phyloP scores from a whole-genome alignment of 192 early-diverging fungal species.

The Piromyces sp. region DNA sequence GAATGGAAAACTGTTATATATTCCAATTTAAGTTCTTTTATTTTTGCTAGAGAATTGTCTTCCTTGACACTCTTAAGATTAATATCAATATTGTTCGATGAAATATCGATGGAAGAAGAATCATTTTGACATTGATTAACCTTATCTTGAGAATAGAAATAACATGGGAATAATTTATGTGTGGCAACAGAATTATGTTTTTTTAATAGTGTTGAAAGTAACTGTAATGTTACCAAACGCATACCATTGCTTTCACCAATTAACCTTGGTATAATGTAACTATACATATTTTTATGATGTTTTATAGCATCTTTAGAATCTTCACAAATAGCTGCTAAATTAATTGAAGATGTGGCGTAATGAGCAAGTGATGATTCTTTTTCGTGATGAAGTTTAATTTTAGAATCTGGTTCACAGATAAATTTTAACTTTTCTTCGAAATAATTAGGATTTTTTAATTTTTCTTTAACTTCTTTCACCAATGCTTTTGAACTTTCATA shows the following conservation, averaged over 20 bases:
- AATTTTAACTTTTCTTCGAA: background rate
- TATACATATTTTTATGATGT: background rate
- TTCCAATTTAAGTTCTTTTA: background rate
- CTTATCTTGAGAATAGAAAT: background rate
- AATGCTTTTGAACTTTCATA: background rate
- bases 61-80: background rate
- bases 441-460: background rate
- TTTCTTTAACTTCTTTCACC: background rate
- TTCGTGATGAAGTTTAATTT: background rate
- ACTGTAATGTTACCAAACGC: background rate
- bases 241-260: background rate
- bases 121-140: background rate
- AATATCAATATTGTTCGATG: background rate
- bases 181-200: background rate
- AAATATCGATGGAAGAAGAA: background rate
- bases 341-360: background rate
- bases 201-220: background rate
- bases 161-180: background rate
- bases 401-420: background rate
- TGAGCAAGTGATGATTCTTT: background rate
- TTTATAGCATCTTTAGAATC: background rate
- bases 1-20: background rate
- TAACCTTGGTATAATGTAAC: background rate
- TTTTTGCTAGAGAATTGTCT: background rate
- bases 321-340: background rate